Conservation (phyloP, 1,284 basidiomycete genomes). For the Leccinum insigne region DNA sequence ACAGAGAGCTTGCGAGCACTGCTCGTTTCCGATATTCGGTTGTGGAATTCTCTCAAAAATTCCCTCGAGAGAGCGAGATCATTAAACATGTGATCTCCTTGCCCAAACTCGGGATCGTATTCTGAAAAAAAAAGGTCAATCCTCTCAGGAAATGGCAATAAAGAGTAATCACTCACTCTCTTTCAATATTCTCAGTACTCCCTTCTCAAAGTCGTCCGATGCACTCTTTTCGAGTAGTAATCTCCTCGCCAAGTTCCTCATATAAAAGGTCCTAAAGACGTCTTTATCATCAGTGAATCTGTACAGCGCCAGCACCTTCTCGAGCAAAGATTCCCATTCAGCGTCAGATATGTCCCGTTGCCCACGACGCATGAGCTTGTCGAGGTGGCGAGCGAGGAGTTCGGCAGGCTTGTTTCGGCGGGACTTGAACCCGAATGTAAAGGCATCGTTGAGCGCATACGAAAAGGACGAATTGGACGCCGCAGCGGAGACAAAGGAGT, state of each 20-base stretch:
- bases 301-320: constrained; percentile 82
- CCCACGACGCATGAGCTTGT: constrained; percentile 84
- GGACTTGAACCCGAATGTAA: constrained; percentile 80
- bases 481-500: constrained; percentile 24
- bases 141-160: background rate
- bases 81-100: constrained; percentile 91
- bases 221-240: constrained; percentile 87
- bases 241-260: constrained; percentile 86
- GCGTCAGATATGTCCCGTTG: constrained; percentile 73
- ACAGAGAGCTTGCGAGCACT: constrained; percentile 50
- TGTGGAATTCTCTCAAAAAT: constrained; percentile 59
- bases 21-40: constrained; percentile 34
- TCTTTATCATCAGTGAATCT: constrained; percentile 91
- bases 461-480: constrained; percentile 55
- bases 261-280: constrained; percentile 95
- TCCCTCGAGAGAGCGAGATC: constrained; percentile 79
- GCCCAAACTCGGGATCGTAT: constrained; percentile 87
- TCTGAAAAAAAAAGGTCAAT: constrained; percentile 41
- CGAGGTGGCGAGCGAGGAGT: constrained; percentile 92
- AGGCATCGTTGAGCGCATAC: constrained; percentile 72
- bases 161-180: constrained; percentile 55
- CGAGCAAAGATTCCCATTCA: constrained; percentile 70
- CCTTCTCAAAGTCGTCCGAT: constrained; percentile 89
- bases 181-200: constrained; percentile 87
- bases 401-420: constrained; percentile 91